Evolutionary conservation across 805 yeast species (phyloP).

Genomic region (Pichia sporocuriosa): DNA sequence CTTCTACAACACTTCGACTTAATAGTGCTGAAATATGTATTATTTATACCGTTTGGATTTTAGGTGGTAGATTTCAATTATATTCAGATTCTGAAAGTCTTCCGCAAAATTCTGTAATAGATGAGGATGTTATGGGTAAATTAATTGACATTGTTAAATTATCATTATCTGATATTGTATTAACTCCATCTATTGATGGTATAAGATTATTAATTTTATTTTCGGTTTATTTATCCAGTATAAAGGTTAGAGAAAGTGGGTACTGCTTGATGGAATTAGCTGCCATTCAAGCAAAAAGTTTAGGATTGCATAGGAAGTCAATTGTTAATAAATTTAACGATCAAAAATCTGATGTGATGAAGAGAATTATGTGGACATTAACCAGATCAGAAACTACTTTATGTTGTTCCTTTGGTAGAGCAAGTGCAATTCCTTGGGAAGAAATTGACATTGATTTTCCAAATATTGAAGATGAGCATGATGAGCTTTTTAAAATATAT

Average conservation of each 20-base stretch:
- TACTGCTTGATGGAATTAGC: constrained; percentile 43
- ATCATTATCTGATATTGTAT: constrained; percentile 36
- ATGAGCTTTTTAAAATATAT: constrained; percentile 28
- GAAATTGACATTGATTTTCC: constrained; percentile 40
- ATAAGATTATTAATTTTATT: constrained; percentile 37
- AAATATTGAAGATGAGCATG: constrained; percentile 22
- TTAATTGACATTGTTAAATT: constrained; percentile 37
- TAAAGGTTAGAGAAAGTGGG: constrained; percentile 41
- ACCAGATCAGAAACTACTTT: constrained; percentile 35
- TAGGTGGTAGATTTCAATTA: constrained; percentile 31
- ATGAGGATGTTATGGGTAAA: constrained; percentile 23
- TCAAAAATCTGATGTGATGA: constrained; percentile 34
- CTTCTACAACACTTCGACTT: constrained; percentile 17
- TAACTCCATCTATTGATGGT: constrained; percentile 40
- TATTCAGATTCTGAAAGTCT: constrained; percentile 22
- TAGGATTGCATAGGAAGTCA: constrained; percentile 40
- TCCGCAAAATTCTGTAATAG: constrained; percentile 20
- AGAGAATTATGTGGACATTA: constrained; percentile 39
- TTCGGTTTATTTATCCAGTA: constrained; percentile 38
- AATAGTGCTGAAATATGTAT: constrained; percentile 35
- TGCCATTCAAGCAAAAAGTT: constrained; percentile 39
- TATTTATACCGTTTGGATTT: constrained; percentile 41
- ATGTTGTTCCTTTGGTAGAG: constrained; percentile 41
- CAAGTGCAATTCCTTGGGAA: constrained; percentile 37
- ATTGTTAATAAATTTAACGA: constrained; percentile 30